Percentiles rank a stretch among this genome's conserved stretches.
phyloP scores from a whole-genome alignment of 306 rosid species.

The Vigna unguiculata region DNA sequence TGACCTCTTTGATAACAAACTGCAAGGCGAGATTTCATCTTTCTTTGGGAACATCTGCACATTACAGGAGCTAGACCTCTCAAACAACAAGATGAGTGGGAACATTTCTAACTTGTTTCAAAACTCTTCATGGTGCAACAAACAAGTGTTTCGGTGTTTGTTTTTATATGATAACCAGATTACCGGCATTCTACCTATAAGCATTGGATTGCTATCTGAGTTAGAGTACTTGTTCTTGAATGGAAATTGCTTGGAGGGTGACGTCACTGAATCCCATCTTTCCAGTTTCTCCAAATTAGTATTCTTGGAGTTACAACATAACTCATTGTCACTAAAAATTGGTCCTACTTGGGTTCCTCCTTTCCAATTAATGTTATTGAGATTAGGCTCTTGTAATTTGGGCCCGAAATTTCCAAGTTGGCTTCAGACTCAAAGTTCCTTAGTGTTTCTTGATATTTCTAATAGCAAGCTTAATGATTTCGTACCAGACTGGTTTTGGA shows the following conservation, averaged over 20 bases:
- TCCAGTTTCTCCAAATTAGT: not conserved
- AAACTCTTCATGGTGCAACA: slow-evolving; percentile 21
- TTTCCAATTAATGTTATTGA: not conserved
- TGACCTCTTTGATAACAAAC: no score
- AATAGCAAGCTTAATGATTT: not conserved
- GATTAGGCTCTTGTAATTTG: slow-evolving; percentile 11
- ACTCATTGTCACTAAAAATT: not conserved
- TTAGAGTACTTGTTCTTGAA: no score
- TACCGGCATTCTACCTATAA: slow-evolving; percentile 6
- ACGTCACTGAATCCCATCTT: slow-evolving; percentile 11
- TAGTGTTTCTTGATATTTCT: not conserved
- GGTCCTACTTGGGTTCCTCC: slow-evolving; percentile 24
- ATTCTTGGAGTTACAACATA: accelerated
- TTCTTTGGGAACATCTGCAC: slow-evolving; percentile 26
- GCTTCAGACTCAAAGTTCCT: not conserved
- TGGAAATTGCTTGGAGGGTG: slow-evolving; percentile 32
- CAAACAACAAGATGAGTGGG: not conserved
- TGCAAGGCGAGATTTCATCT: no score
- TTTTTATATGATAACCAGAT: not conserved
- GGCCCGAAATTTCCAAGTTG: not conserved
- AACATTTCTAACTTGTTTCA: slow-evolving; percentile 1
- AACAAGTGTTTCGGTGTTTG: not conserved
- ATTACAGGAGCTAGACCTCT: not conserved
- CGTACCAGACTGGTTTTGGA: slow-evolving; percentile 39
- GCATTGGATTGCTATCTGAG: not conserved